A percentile compares a stretch with the other conserved stretches of the same genome.
phyloP scores from a whole-genome alignment of 768 basidiomycete genomes.

The Tephrocybe sp. region DNA sequence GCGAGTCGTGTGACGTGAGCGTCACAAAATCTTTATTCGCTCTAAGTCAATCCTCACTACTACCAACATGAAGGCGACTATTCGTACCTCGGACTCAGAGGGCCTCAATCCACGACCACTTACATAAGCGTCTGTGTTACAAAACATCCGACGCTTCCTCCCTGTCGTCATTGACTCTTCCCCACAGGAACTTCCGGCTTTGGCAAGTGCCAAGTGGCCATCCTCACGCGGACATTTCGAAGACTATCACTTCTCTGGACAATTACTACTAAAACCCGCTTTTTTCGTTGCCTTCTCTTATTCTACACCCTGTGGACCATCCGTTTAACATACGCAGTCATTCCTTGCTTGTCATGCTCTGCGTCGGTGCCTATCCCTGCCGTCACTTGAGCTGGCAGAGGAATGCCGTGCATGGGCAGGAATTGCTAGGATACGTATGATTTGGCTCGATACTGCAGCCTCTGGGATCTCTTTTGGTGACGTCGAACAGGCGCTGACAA shows the following conservation, averaged over 20 bases:
- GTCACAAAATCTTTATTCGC: too few relatives aligned
- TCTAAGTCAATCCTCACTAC: too few relatives aligned
- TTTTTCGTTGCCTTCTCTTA: constrained; percentile 57
- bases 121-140: constrained; percentile 33
- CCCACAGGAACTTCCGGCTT: not conserved
- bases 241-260: not conserved
- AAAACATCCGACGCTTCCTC: not conserved
- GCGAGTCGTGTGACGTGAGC: too few relatives aligned
- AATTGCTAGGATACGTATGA: constrained; percentile 68
- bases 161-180: not conserved
- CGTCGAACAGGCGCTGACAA: constrained; percentile 68
- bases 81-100: constrained; percentile 6
- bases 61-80: not conserved
- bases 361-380: constrained; percentile 50
- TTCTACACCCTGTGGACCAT: constrained; percentile 68
- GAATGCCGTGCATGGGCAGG: constrained; percentile 75
- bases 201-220: not conserved
- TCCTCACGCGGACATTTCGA: not conserved
- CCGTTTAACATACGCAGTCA: constrained; percentile 53
- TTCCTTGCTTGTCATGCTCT: constrained; percentile 56
- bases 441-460: constrained; percentile 43
- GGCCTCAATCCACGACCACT: constrained; percentile 31
- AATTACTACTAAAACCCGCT: constrained; percentile 49
- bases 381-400: constrained; percentile 51
- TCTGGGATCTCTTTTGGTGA: constrained; percentile 51